Evolutionary conservation across 306 rosid genomes (phyloP).

Genomic region (Prunus dulcis): DNA sequence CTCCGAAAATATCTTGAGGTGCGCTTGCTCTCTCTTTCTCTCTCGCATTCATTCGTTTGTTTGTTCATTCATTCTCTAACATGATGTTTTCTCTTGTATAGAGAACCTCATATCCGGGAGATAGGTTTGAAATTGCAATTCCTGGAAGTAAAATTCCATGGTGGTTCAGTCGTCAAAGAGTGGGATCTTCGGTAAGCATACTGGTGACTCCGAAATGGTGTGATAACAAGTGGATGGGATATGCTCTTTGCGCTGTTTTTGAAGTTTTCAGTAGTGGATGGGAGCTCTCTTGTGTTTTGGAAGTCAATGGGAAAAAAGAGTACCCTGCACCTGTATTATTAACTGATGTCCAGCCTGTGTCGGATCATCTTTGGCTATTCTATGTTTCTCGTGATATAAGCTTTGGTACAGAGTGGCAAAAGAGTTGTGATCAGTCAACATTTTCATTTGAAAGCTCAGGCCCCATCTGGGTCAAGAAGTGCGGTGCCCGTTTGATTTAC

Average conservation of each 20-base stretch:
- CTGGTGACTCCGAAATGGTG: neutral
- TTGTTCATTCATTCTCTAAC: no score
- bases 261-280: no score
- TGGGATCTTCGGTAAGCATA: neutral
- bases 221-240: neutral
- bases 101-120: no score
- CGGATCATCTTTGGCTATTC: neutral
- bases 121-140: no score
- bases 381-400: neutral
- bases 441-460: neutral
- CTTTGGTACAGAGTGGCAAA: neutral
- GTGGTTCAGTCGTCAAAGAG: no score
- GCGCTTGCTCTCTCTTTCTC: no score
- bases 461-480: neutral
- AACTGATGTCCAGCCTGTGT: neutral
- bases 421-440: neutral
- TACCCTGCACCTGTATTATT: no score
- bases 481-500: neutral
- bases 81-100: rapidly evolving
- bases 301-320: neutral
- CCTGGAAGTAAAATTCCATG: no score
- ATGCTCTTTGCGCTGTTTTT: constrained; percentile 3
- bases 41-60: no score
- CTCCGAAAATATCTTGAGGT: no score
- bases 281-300: neutral